Evolutionary conservation across 352 stramenopile species (phyloP), one percentile per base, ranked within the genome.

Genomic region (Peronospora destructor): DNA sequence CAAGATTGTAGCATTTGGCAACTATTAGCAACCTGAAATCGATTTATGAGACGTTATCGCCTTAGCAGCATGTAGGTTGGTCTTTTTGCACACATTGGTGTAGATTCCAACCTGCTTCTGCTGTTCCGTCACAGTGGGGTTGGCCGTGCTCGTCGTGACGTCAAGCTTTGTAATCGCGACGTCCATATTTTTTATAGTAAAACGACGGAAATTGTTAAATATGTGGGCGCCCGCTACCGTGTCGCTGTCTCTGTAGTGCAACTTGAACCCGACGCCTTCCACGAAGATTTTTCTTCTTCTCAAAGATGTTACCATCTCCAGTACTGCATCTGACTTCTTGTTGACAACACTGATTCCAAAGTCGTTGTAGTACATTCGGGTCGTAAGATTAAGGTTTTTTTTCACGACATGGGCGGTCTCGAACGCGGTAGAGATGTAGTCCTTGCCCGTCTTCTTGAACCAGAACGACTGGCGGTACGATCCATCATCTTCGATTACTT

Each of bases 381-480:
- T 26, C 30, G 46, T 44, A 12, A 67, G 35, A 1, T 50, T 53
- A 17, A 67, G 53, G n/a, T 64, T 40, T 11, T 29, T 26, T 55
- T 67, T 71, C 32, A 67, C 57, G 38, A 51, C 45, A 23, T 56
- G 64, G n/a, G 62, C 62, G 36, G 62, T 61, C 14, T 56, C 56
- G 49, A 59, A 71, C 17, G 62, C 62, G 12, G 41, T 42, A 6
- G 36, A 30, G 32, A 71, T 67, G 45, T 67, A 71, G 8, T 71
- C 62, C 17, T 56, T 59, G 26, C 62, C 62, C 3, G 49, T 61
- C 58, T 64, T 67, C 19, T 66, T 61, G 49, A 64, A 71, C 62
- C 62, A 71, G 17, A 71, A 70, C 0, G 61, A 70, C 36, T 62
- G 28, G 6, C 61, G 57, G 23, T 70, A 70, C 14, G 50, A 62